Evolutionary conservation across 2,329 filamentous ascomycete genomes (phyloP).

Genomic region (Arachnomyces sp.): DNA sequence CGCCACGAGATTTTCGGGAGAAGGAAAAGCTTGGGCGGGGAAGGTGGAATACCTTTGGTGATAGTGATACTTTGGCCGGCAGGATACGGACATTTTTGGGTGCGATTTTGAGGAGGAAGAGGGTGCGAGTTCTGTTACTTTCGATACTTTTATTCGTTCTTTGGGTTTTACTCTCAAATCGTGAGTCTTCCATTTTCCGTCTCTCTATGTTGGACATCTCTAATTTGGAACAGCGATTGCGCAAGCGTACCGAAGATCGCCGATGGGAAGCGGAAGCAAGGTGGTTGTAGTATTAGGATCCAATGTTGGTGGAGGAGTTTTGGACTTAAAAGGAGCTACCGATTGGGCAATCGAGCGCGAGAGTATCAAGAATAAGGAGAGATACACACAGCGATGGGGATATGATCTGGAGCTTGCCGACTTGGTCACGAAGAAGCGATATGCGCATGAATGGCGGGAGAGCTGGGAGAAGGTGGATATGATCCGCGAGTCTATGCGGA

Average conservation of each 20-base stretch:
- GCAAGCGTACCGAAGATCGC: constrained; percentile 60
- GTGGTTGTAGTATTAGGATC: constrained; percentile 89
- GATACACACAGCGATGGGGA: constrained; percentile 79
- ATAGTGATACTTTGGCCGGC: constrained; percentile 25
- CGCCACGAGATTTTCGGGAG: constrained; percentile 52
- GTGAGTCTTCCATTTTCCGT: constrained; percentile 48
- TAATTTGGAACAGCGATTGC: constrained; percentile 47
- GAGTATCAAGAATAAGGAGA: constrained; percentile 89
- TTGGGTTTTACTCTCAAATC: constrained; percentile 62
- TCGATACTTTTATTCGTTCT: constrained; percentile 55
- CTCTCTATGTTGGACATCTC: constrained; percentile 2
- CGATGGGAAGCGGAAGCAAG: constrained; percentile 78
- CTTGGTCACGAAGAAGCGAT: constrained; percentile 97
- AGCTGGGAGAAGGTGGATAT: constrained; percentile 99
- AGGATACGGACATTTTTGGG: constrained; percentile 30
- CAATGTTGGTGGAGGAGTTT: constrained; percentile 92
- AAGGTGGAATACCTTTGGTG: constrained; percentile 43
- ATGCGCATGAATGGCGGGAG: constrained; percentile 97
- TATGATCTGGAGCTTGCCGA: constrained; percentile 95
- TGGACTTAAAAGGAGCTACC: constrained; percentile 96
- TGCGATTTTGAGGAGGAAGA: constrained; percentile 56
- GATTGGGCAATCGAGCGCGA: constrained; percentile 98
- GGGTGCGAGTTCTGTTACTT: constrained; percentile 54
- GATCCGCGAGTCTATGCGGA: constrained; percentile 77
- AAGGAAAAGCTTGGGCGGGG: constrained; percentile 68